Evolutionary conservation across 129 eudicot species (phyloP), one percentile per base, ranked within the genome.

Genomic region (Flaveria linearis): DNA sequence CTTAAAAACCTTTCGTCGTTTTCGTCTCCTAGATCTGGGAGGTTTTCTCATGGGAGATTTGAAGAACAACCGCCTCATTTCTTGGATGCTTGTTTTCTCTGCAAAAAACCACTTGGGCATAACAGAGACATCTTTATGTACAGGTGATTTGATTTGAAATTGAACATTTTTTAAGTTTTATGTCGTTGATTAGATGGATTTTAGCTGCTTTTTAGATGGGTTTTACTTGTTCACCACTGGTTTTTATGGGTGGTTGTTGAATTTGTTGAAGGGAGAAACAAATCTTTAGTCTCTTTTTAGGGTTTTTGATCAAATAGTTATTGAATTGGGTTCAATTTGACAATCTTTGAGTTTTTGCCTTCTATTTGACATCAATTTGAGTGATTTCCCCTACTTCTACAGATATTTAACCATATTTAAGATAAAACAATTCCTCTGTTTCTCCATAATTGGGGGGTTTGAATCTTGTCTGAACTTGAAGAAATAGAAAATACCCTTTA

Each of bases 51-150:
- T 80, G 84, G 87, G 2, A 80, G 81, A 83, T 80, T 73, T 71
- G 90, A 83, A 64, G 85, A 86, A 50, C 85, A 74, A 72, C 80
- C 60, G 7, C 86, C 86, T 74, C 82, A 82, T 77, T 77, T 82
- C 71, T 77, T 82, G 67, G 86, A 82, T 77, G 78, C 82, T 41
- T 82, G 86, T 66, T 77, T 68, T 62, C 78, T 86, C 1, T 86
- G 87, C 84, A 81, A 78, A 55, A 86, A 86, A 43, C 82, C 82
- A 55, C 85, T 86, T 36, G 84, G 84, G 12, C 78, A 28, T 50
- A 86, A 86, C 77, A 78, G 80, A 75, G 90, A 86, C 57, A 86
- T 86, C 78, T 86, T 83, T 70, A 86, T 86, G 90, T 86, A 86
- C 90, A 86, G 90, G 90, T 86, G 67, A 3, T 16, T 2, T 52